phyloP scores from a whole-genome alignment of 2,329 filamentous ascomycete species.

The Pseudonectria buxi region DNA sequence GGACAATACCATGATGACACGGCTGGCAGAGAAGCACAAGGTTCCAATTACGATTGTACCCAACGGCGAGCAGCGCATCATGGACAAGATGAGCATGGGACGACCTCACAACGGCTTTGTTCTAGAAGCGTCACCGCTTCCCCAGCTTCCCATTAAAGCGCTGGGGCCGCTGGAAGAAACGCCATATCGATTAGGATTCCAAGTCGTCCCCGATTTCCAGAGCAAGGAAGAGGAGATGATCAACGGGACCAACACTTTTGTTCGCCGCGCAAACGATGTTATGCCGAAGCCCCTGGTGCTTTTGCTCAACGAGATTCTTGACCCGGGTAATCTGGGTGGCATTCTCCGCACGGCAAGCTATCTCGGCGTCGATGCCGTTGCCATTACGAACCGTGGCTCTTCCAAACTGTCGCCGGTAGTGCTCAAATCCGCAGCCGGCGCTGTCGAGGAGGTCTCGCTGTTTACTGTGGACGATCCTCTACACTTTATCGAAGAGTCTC shows the following conservation, averaged over 20 bases:
- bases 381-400: conserved; percentile 65
- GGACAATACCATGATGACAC: conserved; percentile 38
- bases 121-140: conserved; percentile 79
- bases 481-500: conserved; percentile 63
- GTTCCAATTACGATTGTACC: conserved; percentile 53
- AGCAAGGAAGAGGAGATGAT: conserved; percentile 65
- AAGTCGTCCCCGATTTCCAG: conserved; percentile 57
- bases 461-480: conserved; percentile 62
- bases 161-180: conserved; percentile 45
- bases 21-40: conserved; percentile 40
- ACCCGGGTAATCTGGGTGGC: conserved; percentile 84
- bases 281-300: conserved; percentile 61
- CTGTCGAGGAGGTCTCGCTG: conserved; percentile 71
- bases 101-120: conserved; percentile 87
- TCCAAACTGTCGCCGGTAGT: conserved; percentile 70
- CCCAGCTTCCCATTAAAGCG: conserved; percentile 58
- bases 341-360: conserved; percentile 86
- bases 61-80: conserved; percentile 55
- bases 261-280: conserved; percentile 23
- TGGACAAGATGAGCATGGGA: conserved; percentile 77
- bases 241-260: conserved; percentile 60
- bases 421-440: conserved; percentile 83
- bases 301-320: conserved; percentile 68
- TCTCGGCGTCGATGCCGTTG: conserved; percentile 80
- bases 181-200: conserved; percentile 44